Conservation (phyloP, 805 yeast species). For the Yarrowia yakushimensis region DNA sequence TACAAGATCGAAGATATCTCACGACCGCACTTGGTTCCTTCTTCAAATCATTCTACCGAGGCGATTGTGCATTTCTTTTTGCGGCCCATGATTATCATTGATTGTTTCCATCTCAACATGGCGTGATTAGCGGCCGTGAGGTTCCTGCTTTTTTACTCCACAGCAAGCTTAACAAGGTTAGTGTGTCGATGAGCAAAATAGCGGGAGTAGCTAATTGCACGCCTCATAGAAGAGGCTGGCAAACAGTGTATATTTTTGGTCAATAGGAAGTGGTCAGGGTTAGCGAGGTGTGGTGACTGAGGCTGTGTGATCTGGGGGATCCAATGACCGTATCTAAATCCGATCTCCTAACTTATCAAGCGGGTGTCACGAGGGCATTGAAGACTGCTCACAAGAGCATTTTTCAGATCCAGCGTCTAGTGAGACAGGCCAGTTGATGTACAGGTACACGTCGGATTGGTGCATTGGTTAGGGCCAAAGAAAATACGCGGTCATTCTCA, state of each 20-base stretch:
- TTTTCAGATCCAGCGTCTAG: background rate
- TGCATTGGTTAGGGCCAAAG: too few species aligned
- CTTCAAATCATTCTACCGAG: background rate
- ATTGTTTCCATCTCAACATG: background rate
- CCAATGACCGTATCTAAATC: background rate
- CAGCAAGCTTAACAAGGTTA: slow-evolving; percentile 5
- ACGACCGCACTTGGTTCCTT: too few species aligned
- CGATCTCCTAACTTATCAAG: background rate
- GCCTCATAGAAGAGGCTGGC: background rate
- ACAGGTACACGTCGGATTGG: too few species aligned
- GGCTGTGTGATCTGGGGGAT: background rate
- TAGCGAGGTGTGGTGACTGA: background rate
- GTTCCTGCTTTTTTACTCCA: background rate
- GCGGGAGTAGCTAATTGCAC: background rate
- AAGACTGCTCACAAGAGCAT: background rate
- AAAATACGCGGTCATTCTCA: too few species aligned
- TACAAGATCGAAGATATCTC: too few species aligned
- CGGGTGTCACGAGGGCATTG: background rate
- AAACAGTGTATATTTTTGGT: background rate
- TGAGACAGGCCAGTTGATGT: background rate
- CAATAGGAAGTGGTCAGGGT: background rate
- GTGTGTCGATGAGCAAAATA: background rate
- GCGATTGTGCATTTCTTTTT: background rate
- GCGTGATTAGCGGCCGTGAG: background rate
- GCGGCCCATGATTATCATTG: background rate